Conservation (phyloP, 1,284 basidiomycete species). For the Vanrija pseudolonga region DNA sequence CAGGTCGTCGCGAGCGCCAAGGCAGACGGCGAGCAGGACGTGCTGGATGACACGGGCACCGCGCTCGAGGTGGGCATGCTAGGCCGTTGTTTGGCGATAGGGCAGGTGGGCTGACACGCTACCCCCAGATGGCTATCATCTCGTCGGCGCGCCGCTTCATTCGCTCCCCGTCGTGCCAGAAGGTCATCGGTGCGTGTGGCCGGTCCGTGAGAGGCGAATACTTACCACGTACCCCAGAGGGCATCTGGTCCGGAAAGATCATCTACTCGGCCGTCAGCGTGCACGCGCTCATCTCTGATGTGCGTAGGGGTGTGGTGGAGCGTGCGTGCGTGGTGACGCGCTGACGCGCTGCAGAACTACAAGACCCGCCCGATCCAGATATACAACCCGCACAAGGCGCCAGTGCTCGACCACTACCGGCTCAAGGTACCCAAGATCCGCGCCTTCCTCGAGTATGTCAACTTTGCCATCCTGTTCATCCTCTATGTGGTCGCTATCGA, state of each 20-base stretch:
- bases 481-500: slow-evolving; percentile 81
- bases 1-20: slow-evolving; percentile 61
- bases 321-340: no score
- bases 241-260: slow-evolving; percentile 64
- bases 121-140: slow-evolving; percentile 67
- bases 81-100: not conserved
- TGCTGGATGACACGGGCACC: slow-evolving; percentile 76
- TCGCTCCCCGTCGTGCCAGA: slow-evolving; percentile 78
- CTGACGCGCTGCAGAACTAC: slow-evolving; percentile 63
- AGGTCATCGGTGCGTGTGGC: slow-evolving; percentile 61
- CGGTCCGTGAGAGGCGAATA: not conserved
- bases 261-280: slow-evolving; percentile 83
- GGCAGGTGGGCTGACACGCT: not conserved
- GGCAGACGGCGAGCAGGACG: slow-evolving; percentile 62
- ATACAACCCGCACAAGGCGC: slow-evolving; percentile 89
- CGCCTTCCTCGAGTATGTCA: slow-evolving; percentile 77
- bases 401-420: slow-evolving; percentile 86
- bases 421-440: slow-evolving; percentile 90
- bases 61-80: slow-evolving; percentile 69
- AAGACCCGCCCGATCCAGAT: slow-evolving; percentile 87
- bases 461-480: slow-evolving; percentile 77
- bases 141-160: slow-evolving; percentile 80
- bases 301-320: slow-evolving; percentile 44
- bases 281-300: slow-evolving; percentile 80
- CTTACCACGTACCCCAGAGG: slow-evolving; percentile 42